phyloP scores from a whole-genome alignment of 306 rosid species.

The Quercus glauca region DNA sequence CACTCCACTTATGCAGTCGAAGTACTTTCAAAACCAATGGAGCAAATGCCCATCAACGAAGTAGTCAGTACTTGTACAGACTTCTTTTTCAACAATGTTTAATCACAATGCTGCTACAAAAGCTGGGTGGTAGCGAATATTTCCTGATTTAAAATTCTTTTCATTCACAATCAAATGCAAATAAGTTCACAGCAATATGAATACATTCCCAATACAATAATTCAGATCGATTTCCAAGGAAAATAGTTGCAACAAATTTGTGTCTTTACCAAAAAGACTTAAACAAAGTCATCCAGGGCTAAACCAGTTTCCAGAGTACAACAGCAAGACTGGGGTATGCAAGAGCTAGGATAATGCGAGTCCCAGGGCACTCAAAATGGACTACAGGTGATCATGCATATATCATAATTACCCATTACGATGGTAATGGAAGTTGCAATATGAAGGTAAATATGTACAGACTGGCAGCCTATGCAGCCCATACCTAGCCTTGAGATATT shows the following conservation, averaged over 20 bases:
- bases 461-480: not conserved
- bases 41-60: too few species aligned
- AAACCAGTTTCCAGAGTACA: not conserved
- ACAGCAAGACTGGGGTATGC: not conserved
- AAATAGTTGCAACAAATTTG: not conserved
- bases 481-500: conserved; percentile 5
- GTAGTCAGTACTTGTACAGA: too few species aligned
- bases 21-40: too few species aligned
- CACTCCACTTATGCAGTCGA: too few species aligned
- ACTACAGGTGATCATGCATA: too few species aligned
- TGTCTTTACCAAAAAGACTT: not conserved
- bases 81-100: too few species aligned
- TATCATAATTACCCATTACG: not conserved
- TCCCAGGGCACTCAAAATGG: not conserved
- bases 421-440: not conserved
- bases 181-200: not conserved
- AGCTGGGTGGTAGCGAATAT: too few species aligned
- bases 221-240: too few species aligned
- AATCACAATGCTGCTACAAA: too few species aligned
- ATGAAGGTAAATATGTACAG: not conserved
- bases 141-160: too few species aligned
- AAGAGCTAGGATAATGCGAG: not conserved
- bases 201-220: not conserved
- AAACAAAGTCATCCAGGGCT: not conserved
- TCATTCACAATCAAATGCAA: too few species aligned